A percentile compares a stretch with the other conserved stretches of the same genome.
Evolutionary conservation across 1,284 basidiomycete species (phyloP).

Genomic region (Somion occarium): DNA sequence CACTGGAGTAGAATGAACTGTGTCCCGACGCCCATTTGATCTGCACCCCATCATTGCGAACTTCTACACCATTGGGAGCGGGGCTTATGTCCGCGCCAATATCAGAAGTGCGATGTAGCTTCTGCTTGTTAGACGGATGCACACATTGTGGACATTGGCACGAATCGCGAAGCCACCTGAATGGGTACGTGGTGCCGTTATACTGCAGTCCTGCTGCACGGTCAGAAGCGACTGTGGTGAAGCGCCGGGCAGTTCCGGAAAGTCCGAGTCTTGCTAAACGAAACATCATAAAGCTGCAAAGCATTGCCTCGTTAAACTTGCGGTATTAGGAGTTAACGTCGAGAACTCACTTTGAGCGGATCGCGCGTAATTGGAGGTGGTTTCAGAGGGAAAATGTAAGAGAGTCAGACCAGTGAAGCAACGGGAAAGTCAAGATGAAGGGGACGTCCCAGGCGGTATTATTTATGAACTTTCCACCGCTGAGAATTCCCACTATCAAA

Average conservation of each 20-base stretch:
- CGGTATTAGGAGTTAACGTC: too few species aligned
- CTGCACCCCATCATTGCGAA: slow-evolving; percentile 37
- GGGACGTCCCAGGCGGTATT: background rate
- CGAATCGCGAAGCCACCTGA: slow-evolving; percentile 49
- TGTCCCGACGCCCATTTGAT: slow-evolving; percentile 61
- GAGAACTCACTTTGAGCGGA: too few species aligned
- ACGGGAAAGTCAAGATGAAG: background rate
- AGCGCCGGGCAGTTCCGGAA: background rate
- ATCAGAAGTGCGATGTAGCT: slow-evolving; percentile 68
- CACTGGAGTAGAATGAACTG: slow-evolving; percentile 42
- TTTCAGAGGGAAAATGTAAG: background rate
- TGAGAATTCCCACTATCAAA: background rate
- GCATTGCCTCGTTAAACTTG: too few species aligned
- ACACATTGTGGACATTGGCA: slow-evolving; percentile 50
- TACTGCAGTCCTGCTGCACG: slow-evolving; percentile 9
- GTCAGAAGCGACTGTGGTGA: background rate
- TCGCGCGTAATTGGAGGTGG: too few species aligned
- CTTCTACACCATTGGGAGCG: slow-evolving; percentile 30
- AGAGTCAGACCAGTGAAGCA: background rate
- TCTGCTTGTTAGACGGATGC: slow-evolving; percentile 53
- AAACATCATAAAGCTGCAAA: background rate
- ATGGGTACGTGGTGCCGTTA: slow-evolving; percentile 24
- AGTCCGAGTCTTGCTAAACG: background rate
- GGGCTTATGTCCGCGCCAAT: slow-evolving; percentile 45
- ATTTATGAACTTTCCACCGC: background rate